phyloP scores from a whole-genome alignment of 345 rosid genomes.

The Hirschfeldia incana region DNA sequence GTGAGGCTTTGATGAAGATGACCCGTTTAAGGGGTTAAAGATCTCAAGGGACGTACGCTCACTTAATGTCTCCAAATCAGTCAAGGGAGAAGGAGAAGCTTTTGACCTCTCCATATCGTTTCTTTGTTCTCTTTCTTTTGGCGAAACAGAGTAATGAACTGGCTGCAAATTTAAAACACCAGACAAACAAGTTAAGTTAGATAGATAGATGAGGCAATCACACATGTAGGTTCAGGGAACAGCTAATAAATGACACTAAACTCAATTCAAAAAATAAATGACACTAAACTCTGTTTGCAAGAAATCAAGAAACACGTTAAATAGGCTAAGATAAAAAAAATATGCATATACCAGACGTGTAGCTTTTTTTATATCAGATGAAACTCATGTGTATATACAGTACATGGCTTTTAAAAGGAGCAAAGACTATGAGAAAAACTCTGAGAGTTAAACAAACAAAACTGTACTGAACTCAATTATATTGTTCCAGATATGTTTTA shows the following conservation, averaged over 20 bases:
- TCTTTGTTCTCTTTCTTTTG: constrained; percentile 7
- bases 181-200: constrained; percentile 34
- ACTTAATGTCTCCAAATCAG: constrained; percentile 17
- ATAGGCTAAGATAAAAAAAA: not conserved
- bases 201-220: constrained; percentile 7
- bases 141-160: constrained; percentile 25
- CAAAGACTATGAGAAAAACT: constrained; percentile 24
- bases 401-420: constrained; percentile 28
- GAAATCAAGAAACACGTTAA: constrained; percentile 37
- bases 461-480: constrained; percentile 21
- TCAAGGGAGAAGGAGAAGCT: constrained; percentile 36
- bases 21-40: constrained; percentile 37
- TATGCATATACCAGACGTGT: constrained; percentile 7
- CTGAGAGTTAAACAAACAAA: not conserved
- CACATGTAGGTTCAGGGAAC: constrained; percentile 23
- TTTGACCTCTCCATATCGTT: constrained; percentile 37
- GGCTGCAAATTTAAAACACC: constrained; percentile 16
- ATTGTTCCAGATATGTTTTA: not conserved
- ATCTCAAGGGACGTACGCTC: constrained; percentile 43
- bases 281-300: not conserved
- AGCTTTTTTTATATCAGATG: constrained; percentile 29
- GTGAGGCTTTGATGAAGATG: constrained; percentile 29
- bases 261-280: not conserved
- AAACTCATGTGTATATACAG: constrained; percentile 30
- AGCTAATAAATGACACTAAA: constrained; percentile 32